phyloP scores from a whole-genome alignment of 228 moss, liverwort and hornwort species.

The Sphagnum fallax region DNA sequence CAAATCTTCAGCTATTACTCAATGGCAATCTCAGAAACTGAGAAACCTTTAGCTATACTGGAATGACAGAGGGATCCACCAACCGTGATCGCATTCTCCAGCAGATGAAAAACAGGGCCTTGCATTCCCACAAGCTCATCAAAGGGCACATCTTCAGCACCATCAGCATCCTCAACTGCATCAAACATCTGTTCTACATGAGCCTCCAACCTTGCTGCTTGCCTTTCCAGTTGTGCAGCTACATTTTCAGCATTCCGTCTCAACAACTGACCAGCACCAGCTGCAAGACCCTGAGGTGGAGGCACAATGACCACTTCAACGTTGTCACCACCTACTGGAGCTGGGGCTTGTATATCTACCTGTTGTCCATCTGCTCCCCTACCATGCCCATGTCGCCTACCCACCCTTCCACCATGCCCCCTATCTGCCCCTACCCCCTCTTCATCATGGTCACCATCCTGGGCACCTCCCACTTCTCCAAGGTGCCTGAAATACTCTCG shows the following conservation, averaged over 20 bases:
- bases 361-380: background rate
- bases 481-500: conserved; percentile 14
- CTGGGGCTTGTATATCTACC: background rate
- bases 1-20: too few relatives aligned
- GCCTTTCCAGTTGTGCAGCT: conserved; percentile 47
- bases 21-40: too few relatives aligned
- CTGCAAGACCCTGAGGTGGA: conserved; percentile 31
- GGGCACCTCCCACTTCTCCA: conserved; percentile 9
- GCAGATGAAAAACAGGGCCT: conserved; percentile 48
- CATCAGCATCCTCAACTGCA: conserved; percentile 54
- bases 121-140: conserved; percentile 66
- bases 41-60: too few relatives aligned
- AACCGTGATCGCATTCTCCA: conserved; percentile 57
- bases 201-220: conserved; percentile 59
- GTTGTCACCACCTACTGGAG: background rate
- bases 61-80: conserved; percentile 1
- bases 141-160: conserved; percentile 60
- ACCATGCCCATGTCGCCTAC: conserved; percentile 5
- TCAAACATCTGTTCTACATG: conserved; percentile 72
- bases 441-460: conserved; percentile 8
- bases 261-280: conserved; percentile 47
- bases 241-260: conserved; percentile 62
- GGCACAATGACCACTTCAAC: background rate
- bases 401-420: conserved; percentile 5
- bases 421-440: conserved; percentile 9